These are phyloP conservation scores for Haplosporangium sp. DNA, from an alignment of 371 early-diverging fungal genomes.

Conservation along the genomic window DNA sequence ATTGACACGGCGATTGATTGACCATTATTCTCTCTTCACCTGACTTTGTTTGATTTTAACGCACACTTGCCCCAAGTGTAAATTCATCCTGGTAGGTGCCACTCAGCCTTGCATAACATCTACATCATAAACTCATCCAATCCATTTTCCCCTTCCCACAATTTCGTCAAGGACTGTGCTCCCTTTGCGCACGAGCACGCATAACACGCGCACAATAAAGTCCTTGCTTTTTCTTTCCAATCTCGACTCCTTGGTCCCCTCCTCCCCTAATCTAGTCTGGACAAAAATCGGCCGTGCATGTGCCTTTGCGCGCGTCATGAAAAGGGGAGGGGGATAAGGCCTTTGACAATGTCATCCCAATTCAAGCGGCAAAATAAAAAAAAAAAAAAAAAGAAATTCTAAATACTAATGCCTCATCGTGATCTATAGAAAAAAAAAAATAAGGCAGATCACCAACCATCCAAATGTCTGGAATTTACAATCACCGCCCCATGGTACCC, in stretches of 20 bases:
- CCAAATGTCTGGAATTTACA: slow-evolving; percentile 76
- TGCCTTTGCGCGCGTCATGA: slow-evolving; percentile 29
- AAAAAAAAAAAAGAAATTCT: not conserved
- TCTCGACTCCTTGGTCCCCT: not conserved
- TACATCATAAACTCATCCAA: too few species aligned
- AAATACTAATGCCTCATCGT: too few species aligned
- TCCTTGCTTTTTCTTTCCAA: not conserved
- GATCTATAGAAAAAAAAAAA: too few species aligned
- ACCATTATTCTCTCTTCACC: not conserved
- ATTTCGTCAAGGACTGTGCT: not conserved
- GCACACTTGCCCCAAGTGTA: too few species aligned
- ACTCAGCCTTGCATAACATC: too few species aligned
- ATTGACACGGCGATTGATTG: not conserved
- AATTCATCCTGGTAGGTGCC: too few species aligned
- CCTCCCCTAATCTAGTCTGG: not conserved
- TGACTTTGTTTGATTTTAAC: not conserved
- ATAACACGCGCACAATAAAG: slow-evolving; percentile 2
- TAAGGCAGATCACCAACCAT: too few species aligned
- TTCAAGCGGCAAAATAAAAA: not conserved
- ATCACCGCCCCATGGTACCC: slow-evolving; percentile 86
- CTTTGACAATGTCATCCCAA: too few species aligned
- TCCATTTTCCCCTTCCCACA: too few species aligned
- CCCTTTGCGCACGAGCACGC: slow-evolving; percentile 8
- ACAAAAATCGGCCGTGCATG: slow-evolving; percentile 27
- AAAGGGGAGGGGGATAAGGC: not conserved